These are phyloP conservation scores for Dendrothele bispora DNA, from an alignment of 768 basidiomycete species.

Conservation along the genomic window DNA sequence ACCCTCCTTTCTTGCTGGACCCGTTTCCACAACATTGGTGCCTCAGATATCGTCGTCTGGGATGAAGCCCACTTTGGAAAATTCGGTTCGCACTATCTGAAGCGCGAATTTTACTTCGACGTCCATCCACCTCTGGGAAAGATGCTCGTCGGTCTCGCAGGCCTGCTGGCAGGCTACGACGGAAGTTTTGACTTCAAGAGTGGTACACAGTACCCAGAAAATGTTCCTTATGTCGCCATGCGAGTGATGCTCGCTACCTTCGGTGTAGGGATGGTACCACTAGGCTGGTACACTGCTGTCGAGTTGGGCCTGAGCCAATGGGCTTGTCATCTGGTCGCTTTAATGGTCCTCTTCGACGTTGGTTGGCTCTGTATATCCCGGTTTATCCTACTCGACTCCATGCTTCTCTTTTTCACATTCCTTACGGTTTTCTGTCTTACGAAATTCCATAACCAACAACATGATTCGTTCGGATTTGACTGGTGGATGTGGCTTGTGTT, in stretches of 20 bases:
- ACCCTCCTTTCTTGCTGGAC: constrained; percentile 95
- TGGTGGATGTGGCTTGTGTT: constrained; percentile 98
- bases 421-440: constrained; percentile 92
- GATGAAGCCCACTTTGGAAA: constrained; percentile 99
- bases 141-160: constrained; percentile 96
- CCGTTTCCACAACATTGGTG: constrained; percentile 90
- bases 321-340: constrained; percentile 87
- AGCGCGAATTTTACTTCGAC: constrained; percentile 99
- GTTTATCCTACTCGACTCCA: constrained; percentile 96
- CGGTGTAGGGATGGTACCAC: constrained; percentile 92
- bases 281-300: constrained; percentile 95
- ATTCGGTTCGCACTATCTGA: constrained; percentile 97
- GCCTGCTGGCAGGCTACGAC: constrained; percentile 87
- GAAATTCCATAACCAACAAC: constrained; percentile 97
- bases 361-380: constrained; percentile 97
- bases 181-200: constrained; percentile 94
- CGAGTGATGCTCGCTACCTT: constrained; percentile 92
- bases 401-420: constrained; percentile 99
- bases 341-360: constrained; percentile 93
- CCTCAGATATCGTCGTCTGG: constrained; percentile 87
- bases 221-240: constrained; percentile 93
- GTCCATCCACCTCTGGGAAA: constrained; percentile 98
- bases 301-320: constrained; percentile 90
- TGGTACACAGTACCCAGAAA: constrained; percentile 78
- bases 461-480: constrained; percentile 91